phyloP scores from a whole-genome alignment of 2,329 filamentous ascomycete species.

The Colletotrichum magnum region DNA sequence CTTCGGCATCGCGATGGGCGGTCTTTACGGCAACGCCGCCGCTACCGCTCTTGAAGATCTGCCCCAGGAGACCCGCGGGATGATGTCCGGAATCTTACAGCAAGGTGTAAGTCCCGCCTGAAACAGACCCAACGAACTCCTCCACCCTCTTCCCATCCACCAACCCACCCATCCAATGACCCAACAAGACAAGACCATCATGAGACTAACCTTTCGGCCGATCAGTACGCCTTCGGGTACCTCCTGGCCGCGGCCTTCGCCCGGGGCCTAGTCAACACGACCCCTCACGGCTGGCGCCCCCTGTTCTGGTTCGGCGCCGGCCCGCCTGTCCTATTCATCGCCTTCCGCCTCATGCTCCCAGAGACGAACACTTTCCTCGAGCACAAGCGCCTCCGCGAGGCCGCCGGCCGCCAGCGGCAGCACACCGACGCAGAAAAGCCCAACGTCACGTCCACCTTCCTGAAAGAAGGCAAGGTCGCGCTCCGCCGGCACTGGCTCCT shows the following conservation, averaged over 20 bases:
- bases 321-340: slow-evolving; percentile 84
- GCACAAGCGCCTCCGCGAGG: slow-evolving; percentile 73
- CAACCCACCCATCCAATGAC: too few species aligned
- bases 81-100: slow-evolving; percentile 83
- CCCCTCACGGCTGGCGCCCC: slow-evolving; percentile 84
- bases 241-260: slow-evolving; percentile 71
- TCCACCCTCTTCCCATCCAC: not conserved
- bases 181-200: not conserved
- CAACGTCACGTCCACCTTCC: slow-evolving; percentile 76
- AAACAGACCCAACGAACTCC: slow-evolving; percentile 54
- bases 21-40: slow-evolving; percentile 83
- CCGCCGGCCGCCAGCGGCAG: slow-evolving; percentile 39
- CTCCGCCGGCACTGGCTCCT: slow-evolving; percentile 85
- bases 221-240: slow-evolving; percentile 74
- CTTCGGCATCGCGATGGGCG: slow-evolving; percentile 88
- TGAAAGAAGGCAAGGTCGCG: slow-evolving; percentile 83
- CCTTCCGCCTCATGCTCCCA: slow-evolving; percentile 81
- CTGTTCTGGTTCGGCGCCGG: slow-evolving; percentile 91
- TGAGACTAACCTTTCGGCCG: slow-evolving; percentile 16
- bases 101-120: slow-evolving; percentile 65
- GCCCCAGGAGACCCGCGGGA: slow-evolving; percentile 75
- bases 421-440: slow-evolving; percentile 17
- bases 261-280: slow-evolving; percentile 80
- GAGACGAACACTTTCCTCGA: slow-evolving; percentile 83
- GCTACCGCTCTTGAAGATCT: slow-evolving; percentile 85